These are phyloP conservation scores for Paraphaeosphaeria minitans DNA, from an alignment of 2,329 filamentous ascomycete species.

Conservation along the genomic window DNA sequence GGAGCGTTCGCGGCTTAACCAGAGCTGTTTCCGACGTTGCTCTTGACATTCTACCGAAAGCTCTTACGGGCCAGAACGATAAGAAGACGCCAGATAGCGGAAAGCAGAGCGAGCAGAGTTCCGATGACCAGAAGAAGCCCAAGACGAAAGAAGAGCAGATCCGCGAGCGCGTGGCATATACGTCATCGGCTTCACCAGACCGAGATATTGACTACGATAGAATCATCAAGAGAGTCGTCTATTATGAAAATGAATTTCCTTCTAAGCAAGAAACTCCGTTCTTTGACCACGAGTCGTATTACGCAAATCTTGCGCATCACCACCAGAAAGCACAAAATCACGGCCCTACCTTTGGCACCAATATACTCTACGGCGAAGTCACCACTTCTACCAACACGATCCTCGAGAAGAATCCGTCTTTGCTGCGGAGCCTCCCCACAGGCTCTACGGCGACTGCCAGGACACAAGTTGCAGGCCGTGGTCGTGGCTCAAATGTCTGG, in stretches of 20 bases:
- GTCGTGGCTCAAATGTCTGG: conserved; percentile 93
- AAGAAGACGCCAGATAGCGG: conserved; percentile 26
- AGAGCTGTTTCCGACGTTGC: conserved; percentile 39
- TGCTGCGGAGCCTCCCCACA: conserved; percentile 76
- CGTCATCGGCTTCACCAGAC: conserved; percentile 48
- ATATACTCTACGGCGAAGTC: conserved; percentile 86
- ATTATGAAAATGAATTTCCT: conserved; percentile 72
- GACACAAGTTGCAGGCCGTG: conserved; percentile 84
- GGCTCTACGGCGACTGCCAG: conserved; percentile 91
- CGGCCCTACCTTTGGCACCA: conserved; percentile 71
- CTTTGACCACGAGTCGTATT: conserved; percentile 85
- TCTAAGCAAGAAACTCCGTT: conserved; percentile 75
- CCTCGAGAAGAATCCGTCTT: conserved; percentile 85
- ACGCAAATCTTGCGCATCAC: conserved; percentile 71
- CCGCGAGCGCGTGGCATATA: conserved; percentile 35
- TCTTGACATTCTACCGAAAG: conserved; percentile 31
- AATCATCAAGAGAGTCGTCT: conserved; percentile 73
- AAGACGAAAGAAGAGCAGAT: conserved; percentile 39
- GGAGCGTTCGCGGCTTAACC: conserved; percentile 39
- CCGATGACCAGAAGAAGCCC: conserved; percentile 27
- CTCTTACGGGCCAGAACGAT: conserved; percentile 28
- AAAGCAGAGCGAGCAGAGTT: conserved; percentile 26
- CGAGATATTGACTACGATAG: conserved; percentile 76
- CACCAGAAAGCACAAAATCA: conserved; percentile 62
- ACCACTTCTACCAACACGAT: conserved; percentile 93